Percentiles rank a stretch among this genome's conserved stretches.
Conservation (phyloP, 805 yeast species). For the Ogataea philodendri region DNA sequence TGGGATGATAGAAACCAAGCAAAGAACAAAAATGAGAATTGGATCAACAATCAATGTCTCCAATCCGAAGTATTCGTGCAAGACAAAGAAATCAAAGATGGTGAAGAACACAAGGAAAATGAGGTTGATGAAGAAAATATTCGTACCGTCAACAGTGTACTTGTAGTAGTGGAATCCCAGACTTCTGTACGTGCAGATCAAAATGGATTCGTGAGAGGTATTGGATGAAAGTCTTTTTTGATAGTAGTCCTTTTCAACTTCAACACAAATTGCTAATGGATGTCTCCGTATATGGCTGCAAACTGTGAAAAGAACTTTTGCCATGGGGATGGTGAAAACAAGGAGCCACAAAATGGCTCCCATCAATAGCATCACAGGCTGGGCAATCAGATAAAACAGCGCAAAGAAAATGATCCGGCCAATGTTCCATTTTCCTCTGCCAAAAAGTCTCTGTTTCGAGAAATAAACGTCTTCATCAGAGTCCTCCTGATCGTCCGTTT, state of each 20-base stretch:
- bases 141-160: constrained; percentile 94
- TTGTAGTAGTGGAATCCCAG: constrained; percentile 92
- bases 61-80: constrained; percentile 45
- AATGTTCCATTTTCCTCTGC: constrained; percentile 87
- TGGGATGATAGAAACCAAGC: constrained; percentile 85
- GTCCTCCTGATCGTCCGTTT: constrained; percentile 4
- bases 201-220: constrained; percentile 54
- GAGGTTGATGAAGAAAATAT: constrained; percentile 85
- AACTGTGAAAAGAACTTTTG: constrained; percentile 67
- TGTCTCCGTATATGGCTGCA: constrained; percentile 81
- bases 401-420: constrained; percentile 78
- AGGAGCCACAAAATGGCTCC: constrained; percentile 71
- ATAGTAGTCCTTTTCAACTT: constrained; percentile 52
- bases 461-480: constrained; percentile 31
- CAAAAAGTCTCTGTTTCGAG: constrained; percentile 59
- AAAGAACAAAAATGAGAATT: constrained; percentile 64
- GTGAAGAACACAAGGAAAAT: constrained; percentile 77
- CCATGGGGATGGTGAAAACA: constrained; percentile 92
- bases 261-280: constrained; percentile 84
- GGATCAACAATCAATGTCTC: constrained; percentile 55
- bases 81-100: constrained; percentile 68
- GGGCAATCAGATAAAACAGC: constrained; percentile 64
- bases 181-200: constrained; percentile 89
- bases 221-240: constrained; percentile 27
- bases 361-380: constrained; percentile 60